Conservation (phyloP, 257 asterid genomes). For the Ajuga chamaepitys region DNA sequence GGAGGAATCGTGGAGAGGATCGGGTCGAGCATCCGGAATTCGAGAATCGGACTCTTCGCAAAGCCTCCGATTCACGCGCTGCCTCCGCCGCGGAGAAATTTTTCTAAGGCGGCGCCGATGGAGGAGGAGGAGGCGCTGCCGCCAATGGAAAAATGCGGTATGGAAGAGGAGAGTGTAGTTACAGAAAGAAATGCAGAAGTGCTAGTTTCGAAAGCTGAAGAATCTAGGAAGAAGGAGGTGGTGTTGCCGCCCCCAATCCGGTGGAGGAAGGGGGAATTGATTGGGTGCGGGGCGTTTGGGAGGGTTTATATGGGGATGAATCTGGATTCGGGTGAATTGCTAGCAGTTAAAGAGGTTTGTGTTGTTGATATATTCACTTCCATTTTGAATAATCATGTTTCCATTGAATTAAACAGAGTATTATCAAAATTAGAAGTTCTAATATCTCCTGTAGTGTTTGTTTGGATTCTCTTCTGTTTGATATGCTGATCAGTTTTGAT, state of each 20-base stretch:
- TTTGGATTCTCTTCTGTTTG: neutral
- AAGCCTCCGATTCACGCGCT: slow-evolving; percentile 48
- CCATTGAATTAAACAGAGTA: too few species aligned
- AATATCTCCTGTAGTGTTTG: neutral
- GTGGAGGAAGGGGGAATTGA: slow-evolving; percentile 91
- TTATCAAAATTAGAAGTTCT: too few species aligned
- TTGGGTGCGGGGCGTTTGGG: slow-evolving; percentile 73
- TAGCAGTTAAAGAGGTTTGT: slow-evolving; percentile 54
- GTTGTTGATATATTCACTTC: neutral
- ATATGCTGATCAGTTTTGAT: slow-evolving; percentile 7
- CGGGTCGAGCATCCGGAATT: slow-evolving; percentile 68
- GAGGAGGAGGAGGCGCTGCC: slow-evolving; percentile 15
- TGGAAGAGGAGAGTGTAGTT: slow-evolving; percentile 32
- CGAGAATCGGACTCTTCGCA: slow-evolving; percentile 61
- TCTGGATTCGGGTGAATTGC: slow-evolving; percentile 73
- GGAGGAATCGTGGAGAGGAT: slow-evolving; percentile 72
- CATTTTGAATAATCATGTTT: neutral
- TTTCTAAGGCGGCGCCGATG: slow-evolving; percentile 29
- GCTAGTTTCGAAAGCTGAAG: neutral
- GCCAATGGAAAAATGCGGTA: neutral
- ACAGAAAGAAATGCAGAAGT: slow-evolving; percentile 34
- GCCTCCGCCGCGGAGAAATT: slow-evolving; percentile 32
- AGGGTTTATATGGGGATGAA: slow-evolving; percentile 80
- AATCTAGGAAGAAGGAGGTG: slow-evolving; percentile 14
- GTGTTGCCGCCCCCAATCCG: slow-evolving; percentile 43